Evolutionary conservation across 164 flowering plant genomes (phyloP).

Genomic region (Magnolia sinica): DNA sequence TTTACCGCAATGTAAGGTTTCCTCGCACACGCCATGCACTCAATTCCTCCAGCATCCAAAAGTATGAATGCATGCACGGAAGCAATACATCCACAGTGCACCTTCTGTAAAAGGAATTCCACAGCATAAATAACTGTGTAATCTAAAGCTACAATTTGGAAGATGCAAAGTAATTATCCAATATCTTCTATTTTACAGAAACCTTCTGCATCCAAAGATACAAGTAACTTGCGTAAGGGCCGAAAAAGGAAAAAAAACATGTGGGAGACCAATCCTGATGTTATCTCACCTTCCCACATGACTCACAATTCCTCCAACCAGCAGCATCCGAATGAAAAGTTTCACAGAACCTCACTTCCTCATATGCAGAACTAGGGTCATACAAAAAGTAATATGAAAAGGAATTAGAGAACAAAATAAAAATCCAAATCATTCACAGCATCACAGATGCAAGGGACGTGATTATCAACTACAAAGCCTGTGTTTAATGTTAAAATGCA

Average conservation of each 20-base stretch:
- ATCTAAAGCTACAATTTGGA: constrained; percentile 4
- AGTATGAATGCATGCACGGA: constrained; percentile 54
- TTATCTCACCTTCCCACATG: constrained; percentile 73
- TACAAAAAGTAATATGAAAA: neutral
- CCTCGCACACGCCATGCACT: constrained; percentile 69
- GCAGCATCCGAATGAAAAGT: constrained; percentile 59
- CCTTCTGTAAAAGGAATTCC: constrained; percentile 45
- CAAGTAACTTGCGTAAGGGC: neutral
- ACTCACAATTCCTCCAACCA: constrained; percentile 90
- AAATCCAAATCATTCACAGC: neutral
- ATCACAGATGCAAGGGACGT: neutral
- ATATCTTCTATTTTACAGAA: neutral
- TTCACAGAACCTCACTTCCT: constrained; percentile 51
- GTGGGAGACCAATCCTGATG: neutral
- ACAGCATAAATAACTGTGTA: neutral
- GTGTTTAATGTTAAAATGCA: neutral
- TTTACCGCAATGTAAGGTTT: constrained; percentile 59
- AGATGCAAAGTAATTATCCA: neutral
- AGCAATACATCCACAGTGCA: constrained; percentile 93
- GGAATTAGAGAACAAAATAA: neutral
- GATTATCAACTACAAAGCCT: neutral
- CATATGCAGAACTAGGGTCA: constrained; percentile 56
- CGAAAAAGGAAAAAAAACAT: neutral
- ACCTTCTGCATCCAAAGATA: neutral
- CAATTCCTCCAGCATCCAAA: constrained; percentile 88